Conservation (phyloP, 1,284 basidiomycete genomes). For the Trichosporon sp. region DNA sequence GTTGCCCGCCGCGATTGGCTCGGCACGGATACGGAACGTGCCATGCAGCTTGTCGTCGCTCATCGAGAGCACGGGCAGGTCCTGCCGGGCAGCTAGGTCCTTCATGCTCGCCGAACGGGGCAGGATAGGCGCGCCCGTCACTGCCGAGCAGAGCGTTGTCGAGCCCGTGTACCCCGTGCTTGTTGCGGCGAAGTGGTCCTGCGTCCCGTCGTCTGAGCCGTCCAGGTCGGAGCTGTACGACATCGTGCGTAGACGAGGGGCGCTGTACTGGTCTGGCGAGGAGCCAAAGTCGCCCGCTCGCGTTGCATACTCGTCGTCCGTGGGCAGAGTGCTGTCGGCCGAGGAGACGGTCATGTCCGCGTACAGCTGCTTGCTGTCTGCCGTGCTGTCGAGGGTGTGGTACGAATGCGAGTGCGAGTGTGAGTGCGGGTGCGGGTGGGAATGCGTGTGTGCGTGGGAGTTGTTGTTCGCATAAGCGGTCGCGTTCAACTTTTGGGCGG, state of each 20-base stretch:
- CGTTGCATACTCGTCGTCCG: conserved; percentile 10
- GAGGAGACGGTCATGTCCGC: conserved; percentile 8
- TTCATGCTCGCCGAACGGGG: neutral
- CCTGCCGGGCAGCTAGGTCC: neutral
- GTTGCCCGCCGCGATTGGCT: conserved; percentile 41
- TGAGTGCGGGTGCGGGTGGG: too few relatives aligned
- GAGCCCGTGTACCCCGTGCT: neutral
- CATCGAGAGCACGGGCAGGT: conserved; percentile 5
- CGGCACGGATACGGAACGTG: neutral
- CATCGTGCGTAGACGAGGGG: conserved; percentile 36
- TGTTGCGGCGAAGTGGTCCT: neutral
- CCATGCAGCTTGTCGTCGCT: neutral
- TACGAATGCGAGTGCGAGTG: neutral
- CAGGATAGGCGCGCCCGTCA: neutral
- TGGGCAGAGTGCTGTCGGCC: neutral
- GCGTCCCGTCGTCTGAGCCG: conserved; percentile 4
- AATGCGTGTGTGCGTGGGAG: too few relatives aligned
- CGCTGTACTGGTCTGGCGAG: neutral
- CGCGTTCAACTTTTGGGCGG: neutral
- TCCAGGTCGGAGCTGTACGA: conserved; percentile 34
- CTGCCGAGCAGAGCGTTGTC: neutral
- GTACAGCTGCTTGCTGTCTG: neutral
- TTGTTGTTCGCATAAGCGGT: neutral
- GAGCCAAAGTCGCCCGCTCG: conserved; percentile 1
- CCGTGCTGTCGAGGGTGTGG: neutral